A percentile compares a stretch with the other conserved stretches of the same genome.
Conservation (phyloP, 768 basidiomycete genomes). For the Crepidotus variabilis region DNA sequence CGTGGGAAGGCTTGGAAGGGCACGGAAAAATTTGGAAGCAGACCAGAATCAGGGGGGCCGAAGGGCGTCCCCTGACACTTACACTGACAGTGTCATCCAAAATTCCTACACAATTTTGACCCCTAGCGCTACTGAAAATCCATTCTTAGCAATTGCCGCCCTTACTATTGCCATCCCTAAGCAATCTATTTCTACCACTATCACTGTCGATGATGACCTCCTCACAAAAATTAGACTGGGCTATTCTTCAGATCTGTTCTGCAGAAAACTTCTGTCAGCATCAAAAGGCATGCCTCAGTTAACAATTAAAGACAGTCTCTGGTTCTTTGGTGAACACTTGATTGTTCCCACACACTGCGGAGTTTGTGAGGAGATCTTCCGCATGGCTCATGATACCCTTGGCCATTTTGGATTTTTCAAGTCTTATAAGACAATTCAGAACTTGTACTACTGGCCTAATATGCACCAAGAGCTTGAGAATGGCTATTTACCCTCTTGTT, state of each 20-base stretch:
- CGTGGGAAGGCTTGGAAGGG: too few species aligned
- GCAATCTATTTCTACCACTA: too few species aligned
- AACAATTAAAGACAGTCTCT: slow-evolving; percentile 12
- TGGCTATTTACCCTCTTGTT: slow-evolving; percentile 29
- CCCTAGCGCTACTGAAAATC: too few species aligned
- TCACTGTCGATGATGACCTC: too few species aligned
- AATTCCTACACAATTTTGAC: too few species aligned
- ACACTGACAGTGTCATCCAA: too few species aligned
- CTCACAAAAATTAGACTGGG: too few species aligned
- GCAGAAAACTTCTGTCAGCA: neutral
- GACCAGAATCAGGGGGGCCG: too few species aligned
- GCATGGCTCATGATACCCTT: slow-evolving; percentile 23
- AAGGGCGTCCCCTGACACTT: too few species aligned
- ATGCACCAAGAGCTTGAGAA: slow-evolving; percentile 29
- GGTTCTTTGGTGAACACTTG: slow-evolving; percentile 17
- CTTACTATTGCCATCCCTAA: too few species aligned
- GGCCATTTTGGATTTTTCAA: slow-evolving; percentile 33
- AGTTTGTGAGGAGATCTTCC: slow-evolving; percentile 18
- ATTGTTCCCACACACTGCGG: slow-evolving; percentile 20
- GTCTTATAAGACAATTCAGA: slow-evolving; percentile 15
- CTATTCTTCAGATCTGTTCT: neutral
- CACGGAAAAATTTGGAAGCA: too few species aligned
- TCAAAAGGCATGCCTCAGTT: neutral
- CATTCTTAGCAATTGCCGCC: too few species aligned
- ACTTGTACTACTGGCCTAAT: slow-evolving; percentile 30